phyloP scores from a whole-genome alignment of 305 asterid genomes.

The Fraxinus sp. region DNA sequence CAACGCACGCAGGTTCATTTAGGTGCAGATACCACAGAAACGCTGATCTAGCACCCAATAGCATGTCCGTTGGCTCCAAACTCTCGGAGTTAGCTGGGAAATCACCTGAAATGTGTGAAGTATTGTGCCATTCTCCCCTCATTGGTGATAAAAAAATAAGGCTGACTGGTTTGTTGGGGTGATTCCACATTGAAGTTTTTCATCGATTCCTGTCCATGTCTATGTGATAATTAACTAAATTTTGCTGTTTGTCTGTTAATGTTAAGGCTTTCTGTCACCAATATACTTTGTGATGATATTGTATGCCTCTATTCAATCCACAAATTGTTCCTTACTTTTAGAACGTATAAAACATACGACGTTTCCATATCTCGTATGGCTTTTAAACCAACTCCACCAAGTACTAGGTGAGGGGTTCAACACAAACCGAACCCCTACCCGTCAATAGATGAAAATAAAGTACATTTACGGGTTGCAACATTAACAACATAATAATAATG shows the following conservation, averaged over 20 bases:
- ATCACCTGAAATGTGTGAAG: background rate
- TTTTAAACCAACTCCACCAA: no score
- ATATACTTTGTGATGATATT: background rate
- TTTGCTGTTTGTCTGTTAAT: background rate
- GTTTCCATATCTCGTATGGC: no score
- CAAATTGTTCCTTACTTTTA: no score
- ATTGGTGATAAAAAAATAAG: background rate
- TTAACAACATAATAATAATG: no score
- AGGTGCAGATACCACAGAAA: conserved; percentile 26
- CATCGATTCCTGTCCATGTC: background rate
- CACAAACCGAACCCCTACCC: no score
- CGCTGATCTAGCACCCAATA: background rate
- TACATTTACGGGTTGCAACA: no score
- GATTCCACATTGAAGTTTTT: background rate
- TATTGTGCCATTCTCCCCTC: background rate
- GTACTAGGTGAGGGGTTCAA: no score
- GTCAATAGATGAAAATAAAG: no score
- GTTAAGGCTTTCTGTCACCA: no score
- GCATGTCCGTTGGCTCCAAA: conserved; percentile 25
- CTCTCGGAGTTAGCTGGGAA: conserved; percentile 22
- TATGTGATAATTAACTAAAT: background rate
- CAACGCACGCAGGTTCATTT: conserved; percentile 29
- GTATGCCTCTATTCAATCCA: no score
- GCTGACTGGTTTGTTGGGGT: background rate
- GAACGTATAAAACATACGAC: no score